phyloP scores from a whole-genome alignment of 768 basidiomycete genomes.

The Calocybe gangraenosa region DNA sequence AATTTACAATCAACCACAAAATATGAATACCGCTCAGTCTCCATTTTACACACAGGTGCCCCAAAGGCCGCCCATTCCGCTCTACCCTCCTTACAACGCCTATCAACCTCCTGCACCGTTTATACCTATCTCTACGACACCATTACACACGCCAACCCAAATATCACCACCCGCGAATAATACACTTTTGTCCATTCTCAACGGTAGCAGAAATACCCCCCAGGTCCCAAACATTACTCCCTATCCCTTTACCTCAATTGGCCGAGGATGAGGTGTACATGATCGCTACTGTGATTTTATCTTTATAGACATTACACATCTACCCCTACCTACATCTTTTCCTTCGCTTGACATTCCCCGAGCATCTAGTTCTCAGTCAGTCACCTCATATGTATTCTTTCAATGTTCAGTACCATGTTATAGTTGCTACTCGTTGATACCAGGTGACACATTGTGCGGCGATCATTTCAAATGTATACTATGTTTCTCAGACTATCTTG shows the following conservation, averaged over 20 bases:
- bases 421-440: too few species aligned
- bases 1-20: not conserved
- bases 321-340: too few species aligned
- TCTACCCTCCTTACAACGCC: not conserved
- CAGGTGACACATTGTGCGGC: too few species aligned
- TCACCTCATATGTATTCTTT: too few species aligned
- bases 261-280: not conserved
- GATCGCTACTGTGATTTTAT: too few species aligned
- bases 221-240: constrained; percentile 4
- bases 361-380: too few species aligned
- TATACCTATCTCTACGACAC: not conserved
- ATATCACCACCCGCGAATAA: constrained; percentile 8
- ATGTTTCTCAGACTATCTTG: too few species aligned
- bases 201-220: constrained; percentile 9
- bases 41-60: not conserved
- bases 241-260: constrained; percentile 1
- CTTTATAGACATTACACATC: too few species aligned
- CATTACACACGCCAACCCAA: constrained; percentile 2
- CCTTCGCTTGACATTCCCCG: too few species aligned
- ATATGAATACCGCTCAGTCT: not conserved
- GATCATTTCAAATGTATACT: too few species aligned
- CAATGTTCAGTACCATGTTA: too few species aligned
- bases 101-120: not conserved
- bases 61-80: not conserved
- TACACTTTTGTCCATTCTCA: constrained; percentile 17